Evolutionary conservation across 1,284 basidiomycete genomes (phyloP).

Genomic region (Ceratobasidium theobromae): DNA sequence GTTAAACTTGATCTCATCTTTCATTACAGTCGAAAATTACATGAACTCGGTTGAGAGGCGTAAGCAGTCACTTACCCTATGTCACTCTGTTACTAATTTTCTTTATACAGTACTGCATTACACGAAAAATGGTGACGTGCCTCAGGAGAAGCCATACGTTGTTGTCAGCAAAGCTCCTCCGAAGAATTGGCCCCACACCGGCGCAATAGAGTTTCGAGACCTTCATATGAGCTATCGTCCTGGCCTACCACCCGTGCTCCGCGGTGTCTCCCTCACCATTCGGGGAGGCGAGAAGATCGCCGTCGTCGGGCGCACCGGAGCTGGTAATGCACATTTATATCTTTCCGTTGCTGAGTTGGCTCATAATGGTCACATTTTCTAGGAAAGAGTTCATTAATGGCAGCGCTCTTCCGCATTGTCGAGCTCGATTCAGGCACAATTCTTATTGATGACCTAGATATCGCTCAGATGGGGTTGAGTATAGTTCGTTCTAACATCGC

Average conservation of each 20-base stretch:
- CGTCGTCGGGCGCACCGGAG: conserved; percentile 49
- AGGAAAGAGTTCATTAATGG: conserved; percentile 61
- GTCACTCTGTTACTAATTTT: conserved; percentile 14
- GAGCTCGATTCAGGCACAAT: conserved; percentile 66
- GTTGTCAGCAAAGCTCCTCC: conserved; percentile 50
- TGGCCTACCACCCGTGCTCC: conserved; percentile 50
- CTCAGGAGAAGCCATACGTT: conserved; percentile 64
- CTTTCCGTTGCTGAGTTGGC: neutral
- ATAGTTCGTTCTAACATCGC: conserved; percentile 9
- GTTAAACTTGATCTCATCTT: neutral
- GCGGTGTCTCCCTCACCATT: conserved; percentile 48
- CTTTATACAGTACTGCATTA: conserved; percentile 57
- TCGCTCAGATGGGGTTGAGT: conserved; percentile 46
- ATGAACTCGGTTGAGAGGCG: conserved; percentile 74
- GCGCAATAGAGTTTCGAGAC: conserved; percentile 42
- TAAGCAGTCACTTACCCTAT: conserved; percentile 42
- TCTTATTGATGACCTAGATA: conserved; percentile 52
- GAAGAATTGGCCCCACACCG: conserved; percentile 37
- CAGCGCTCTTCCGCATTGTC: conserved; percentile 59
- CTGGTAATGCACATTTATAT: conserved; percentile 34
- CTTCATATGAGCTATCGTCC: conserved; percentile 43
- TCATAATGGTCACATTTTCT: conserved; percentile 44
- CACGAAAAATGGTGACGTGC: conserved; percentile 50
- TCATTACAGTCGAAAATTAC: conserved; percentile 52
- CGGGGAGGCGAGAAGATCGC: conserved; percentile 53